phyloP scores from a whole-genome alignment of 1,139 yeast species.

The Hemisphaericaspora lyxosophila region DNA sequence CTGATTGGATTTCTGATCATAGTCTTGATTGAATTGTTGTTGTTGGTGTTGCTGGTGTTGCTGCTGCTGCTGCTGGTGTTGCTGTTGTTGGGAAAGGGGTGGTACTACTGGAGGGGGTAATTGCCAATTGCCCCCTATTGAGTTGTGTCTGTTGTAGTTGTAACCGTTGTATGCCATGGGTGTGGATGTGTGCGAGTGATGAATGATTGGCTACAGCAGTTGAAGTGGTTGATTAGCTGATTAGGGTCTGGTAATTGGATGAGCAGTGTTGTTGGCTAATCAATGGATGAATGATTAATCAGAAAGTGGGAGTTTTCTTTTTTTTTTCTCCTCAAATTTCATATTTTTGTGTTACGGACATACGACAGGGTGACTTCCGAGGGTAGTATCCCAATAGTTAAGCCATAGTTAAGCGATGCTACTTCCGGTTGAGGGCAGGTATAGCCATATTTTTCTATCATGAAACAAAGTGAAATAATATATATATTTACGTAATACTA shows the following conservation, averaged over 20 bases:
- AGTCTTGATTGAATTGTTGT: too few relatives aligned
- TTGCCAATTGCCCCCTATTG: constrained; percentile 4
- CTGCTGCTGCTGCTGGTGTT: constrained; percentile 18
- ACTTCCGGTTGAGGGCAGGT: too few relatives aligned
- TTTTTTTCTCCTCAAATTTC: background rate
- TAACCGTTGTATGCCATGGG: constrained; percentile 31
- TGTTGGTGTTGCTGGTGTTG: constrained; percentile 16
- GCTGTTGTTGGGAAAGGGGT: constrained; percentile 16
- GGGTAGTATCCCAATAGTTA: background rate
- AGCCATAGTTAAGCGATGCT: background rate
- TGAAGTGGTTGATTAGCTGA: background rate
- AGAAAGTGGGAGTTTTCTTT: background rate
- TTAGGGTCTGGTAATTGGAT: too few relatives aligned
- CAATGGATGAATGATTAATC: background rate
- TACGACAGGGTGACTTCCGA: background rate
- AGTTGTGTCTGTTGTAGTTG: constrained; percentile 13
- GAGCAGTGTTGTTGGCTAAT: background rate
- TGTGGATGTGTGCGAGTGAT: too few relatives aligned
- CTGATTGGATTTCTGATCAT: constrained; percentile 13
- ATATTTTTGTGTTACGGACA: background rate
- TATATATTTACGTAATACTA: background rate
- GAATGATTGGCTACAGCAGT: background rate
- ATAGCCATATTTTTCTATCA: background rate
- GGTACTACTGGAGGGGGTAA: constrained; percentile 8
- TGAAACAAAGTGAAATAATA: background rate